These are phyloP conservation scores for Xylaria sp. DNA, from an alignment of 2,329 filamentous ascomycete species.

Conservation along the genomic window DNA sequence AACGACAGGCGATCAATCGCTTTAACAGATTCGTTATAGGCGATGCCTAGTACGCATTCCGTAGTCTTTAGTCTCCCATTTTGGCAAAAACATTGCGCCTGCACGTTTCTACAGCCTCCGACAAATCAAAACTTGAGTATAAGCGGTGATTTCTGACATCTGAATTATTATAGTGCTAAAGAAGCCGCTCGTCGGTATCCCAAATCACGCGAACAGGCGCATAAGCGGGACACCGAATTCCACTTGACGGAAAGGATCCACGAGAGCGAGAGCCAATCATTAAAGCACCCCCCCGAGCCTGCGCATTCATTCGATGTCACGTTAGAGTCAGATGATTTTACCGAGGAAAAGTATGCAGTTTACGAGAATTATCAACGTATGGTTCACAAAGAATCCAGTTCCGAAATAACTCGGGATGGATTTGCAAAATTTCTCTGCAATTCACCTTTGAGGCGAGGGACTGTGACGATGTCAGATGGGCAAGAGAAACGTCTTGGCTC, in stretches of 20 bases:
- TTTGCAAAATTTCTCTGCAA: slow-evolving; percentile 80
- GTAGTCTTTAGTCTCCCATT: neutral
- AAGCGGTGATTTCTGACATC: neutral
- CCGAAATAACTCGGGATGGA: slow-evolving; percentile 66
- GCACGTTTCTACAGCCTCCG: neutral
- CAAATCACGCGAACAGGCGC: slow-evolving; percentile 71
- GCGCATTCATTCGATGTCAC: slow-evolving; percentile 75
- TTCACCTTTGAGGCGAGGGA: slow-evolving; percentile 69
- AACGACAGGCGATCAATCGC: slow-evolving; percentile 78
- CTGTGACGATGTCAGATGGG: slow-evolving; percentile 57
- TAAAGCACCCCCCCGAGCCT: slow-evolving; percentile 70
- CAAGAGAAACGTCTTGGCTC: slow-evolving; percentile 70
- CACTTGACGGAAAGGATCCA: slow-evolving; percentile 73
- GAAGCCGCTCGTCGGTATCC: slow-evolving; percentile 72
- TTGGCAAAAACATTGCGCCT: neutral
- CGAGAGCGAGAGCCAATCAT: slow-evolving; percentile 67
- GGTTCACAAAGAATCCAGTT: slow-evolving; percentile 74
- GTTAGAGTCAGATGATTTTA: slow-evolving; percentile 75
- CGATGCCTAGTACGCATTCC: slow-evolving; percentile 62
- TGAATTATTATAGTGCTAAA: slow-evolving; percentile 51
- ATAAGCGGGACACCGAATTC: slow-evolving; percentile 73
- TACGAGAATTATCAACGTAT: slow-evolving; percentile 79
- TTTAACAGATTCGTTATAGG: slow-evolving; percentile 79
- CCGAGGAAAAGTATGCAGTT: slow-evolving; percentile 77
- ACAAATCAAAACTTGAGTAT: neutral